These are phyloP conservation scores for Boletales sp. DNA, from an alignment of 768 basidiomycete species.

Conservation along the genomic window DNA sequence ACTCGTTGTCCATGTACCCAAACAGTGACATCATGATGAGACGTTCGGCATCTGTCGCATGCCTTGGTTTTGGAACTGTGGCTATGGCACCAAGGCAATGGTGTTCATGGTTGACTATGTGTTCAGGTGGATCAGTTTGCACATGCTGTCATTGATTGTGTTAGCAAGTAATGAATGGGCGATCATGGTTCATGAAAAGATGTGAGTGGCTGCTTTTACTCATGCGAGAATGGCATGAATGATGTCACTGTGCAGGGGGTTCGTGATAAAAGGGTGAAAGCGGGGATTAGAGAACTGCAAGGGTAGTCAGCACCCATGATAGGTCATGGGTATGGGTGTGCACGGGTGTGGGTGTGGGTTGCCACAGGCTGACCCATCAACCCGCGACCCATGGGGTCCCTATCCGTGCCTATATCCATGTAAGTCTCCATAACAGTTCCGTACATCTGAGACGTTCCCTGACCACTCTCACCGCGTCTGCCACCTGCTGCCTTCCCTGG, in stretches of 20 bases:
- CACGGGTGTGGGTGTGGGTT: too few species aligned
- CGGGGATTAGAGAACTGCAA: too few species aligned
- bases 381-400: too few species aligned
- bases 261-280: slow-evolving; percentile 37
- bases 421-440: too few species aligned
- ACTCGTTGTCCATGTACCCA: slow-evolving; percentile 22
- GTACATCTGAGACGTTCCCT: too few species aligned
- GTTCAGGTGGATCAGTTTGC: slow-evolving; percentile 38
- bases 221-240: neutral
- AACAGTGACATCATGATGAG: slow-evolving; percentile 30
- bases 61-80: slow-evolving; percentile 35
- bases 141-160: slow-evolving; percentile 40
- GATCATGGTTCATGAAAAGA: slow-evolving; percentile 37
- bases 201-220: slow-evolving; percentile 31
- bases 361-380: too few species aligned
- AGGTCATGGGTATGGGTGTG: too few species aligned
- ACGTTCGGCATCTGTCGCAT: slow-evolving; percentile 30
- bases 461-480: too few species aligned
- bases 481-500: too few species aligned
- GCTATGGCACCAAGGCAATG: slow-evolving; percentile 41
- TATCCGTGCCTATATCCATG: too few species aligned
- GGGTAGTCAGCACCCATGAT: too few species aligned
- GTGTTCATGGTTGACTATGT: slow-evolving; percentile 39
- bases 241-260: slow-evolving; percentile 29
- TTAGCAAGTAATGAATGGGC: slow-evolving; percentile 38